Percentiles rank a stretch among this genome's conserved stretches.
Evolutionary conservation across 495 filamentous ascomycete genomes (phyloP).

Genomic region (Hypoxylon fragiforme): DNA sequence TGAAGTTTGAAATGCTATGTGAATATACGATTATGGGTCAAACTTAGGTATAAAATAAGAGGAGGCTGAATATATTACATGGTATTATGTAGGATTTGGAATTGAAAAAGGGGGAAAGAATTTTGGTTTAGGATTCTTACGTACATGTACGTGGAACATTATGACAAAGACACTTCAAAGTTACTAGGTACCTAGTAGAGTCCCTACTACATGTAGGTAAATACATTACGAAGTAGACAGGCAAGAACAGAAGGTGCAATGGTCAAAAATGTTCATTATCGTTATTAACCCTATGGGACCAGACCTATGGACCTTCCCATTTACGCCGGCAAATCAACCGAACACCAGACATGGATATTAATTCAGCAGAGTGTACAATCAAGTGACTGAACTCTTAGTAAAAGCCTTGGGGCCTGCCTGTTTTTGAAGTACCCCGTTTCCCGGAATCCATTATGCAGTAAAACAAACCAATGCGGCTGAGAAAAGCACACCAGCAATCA

Average conservation of each 20-base stretch:
- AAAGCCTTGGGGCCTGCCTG: slow-evolving; percentile 3
- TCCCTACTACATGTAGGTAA: too few species aligned
- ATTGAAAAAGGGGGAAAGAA: too few species aligned
- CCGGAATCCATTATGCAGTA: slow-evolving; percentile 11
- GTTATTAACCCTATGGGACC: slow-evolving; percentile 25
- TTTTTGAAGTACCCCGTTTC: slow-evolving; percentile 9
- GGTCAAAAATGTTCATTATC: slow-evolving; percentile 15
- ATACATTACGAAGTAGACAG: too few species aligned
- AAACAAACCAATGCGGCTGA: slow-evolving; percentile 1
- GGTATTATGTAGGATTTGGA: neutral
- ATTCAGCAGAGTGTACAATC: too few species aligned
- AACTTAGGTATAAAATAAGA: neutral
- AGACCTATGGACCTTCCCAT: slow-evolving; percentile 9
- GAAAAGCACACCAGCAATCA: neutral
- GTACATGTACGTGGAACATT: too few species aligned
- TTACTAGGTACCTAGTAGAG: too few species aligned
- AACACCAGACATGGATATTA: too few species aligned
- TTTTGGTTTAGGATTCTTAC: too few species aligned
- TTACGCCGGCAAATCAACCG: neutral
- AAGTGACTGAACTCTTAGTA: slow-evolving; percentile 2
- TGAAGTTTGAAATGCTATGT: neutral
- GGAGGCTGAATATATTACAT: too few species aligned
- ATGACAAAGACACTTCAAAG: too few species aligned
- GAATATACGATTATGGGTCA: neutral
- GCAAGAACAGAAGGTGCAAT: neutral